A percentile compares a stretch with the other conserved stretches of the same genome.
phyloP scores from a whole-genome alignment of 495 filamentous ascomycete genomes.

The Penicillium steckii region DNA sequence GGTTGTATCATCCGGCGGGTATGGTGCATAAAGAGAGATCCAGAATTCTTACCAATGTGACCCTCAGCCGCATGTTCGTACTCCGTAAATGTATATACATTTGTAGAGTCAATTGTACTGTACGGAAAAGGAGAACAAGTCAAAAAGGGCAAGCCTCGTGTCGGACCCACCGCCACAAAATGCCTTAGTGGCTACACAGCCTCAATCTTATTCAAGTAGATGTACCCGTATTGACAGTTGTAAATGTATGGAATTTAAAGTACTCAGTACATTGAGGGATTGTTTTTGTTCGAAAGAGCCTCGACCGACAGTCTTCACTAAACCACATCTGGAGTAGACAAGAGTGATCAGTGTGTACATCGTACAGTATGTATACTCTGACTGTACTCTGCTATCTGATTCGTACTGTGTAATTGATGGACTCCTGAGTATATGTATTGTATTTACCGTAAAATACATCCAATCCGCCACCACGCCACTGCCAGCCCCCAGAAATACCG shows the following conservation, averaged over 20 bases:
- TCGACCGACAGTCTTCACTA: too few species aligned
- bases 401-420: too few species aligned
- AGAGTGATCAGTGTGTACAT: too few species aligned
- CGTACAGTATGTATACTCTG: too few species aligned
- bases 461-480: neutral
- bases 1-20: neutral
- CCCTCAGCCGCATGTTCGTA: slow-evolving; percentile 8
- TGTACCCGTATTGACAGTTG: neutral
- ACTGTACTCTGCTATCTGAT: too few species aligned
- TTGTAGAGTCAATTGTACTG: too few species aligned
- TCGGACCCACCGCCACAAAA: slow-evolving; percentile 30
- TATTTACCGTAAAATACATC: too few species aligned
- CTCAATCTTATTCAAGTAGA: slow-evolving; percentile 26
- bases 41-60: neutral
- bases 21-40: neutral
- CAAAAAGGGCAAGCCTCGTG: slow-evolving; percentile 16
- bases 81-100: too few species aligned
- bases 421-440: too few species aligned
- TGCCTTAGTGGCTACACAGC: slow-evolving; percentile 35
- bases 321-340: too few species aligned
- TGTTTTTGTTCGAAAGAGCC: slow-evolving; percentile 26
- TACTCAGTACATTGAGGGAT: too few species aligned
- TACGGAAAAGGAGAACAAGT: neutral
- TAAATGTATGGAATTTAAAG: neutral
- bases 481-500: neutral